Base-by-base conservation (phyloP, 2,329 filamentous ascomycete genomes). In the Dactylella cylindrospora region DNA sequence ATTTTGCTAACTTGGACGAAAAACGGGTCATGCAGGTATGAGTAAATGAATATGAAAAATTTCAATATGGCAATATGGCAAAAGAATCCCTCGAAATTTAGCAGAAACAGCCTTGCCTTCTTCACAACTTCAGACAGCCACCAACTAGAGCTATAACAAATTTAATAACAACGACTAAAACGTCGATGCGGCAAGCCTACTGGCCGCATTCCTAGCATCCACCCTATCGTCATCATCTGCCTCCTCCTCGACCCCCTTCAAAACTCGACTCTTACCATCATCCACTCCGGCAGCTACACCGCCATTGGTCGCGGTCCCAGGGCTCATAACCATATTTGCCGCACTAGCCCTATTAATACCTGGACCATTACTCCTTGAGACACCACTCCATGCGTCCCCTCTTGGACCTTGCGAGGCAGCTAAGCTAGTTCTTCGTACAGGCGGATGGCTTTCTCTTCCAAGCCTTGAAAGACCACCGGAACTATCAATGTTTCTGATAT, bases 381-480 rank as follows among this genome's bases (percentile, higher is more conserved):
- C 90, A 55, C 93, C 93, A 69, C 89, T 95, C 93, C 93, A 98
- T 12, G 93, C 86, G 73, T 98, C 93, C n/a, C 93, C 93, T 76
- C 95, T 95, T 43, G 93, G 91, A 0, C 93, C 93, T 74, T 98
- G 93, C 69, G 87, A 93, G 39, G 88, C 87, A 12, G 88, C 87
- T 67, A 96, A 75, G 73, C 83, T 91, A 20, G 84, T 75, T 64
- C 91, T 83, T 50, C 93, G 82, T 23, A 76, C 75, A 3, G 84
- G 76, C 2, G 93, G 91, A 72, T 95, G 89, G 12, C 86, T 78
- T 74, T 98, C 93, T 57, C 93, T 84, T 33, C 93, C 93, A 26
- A 98, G 79, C 33, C 93, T 83, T 70, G 86, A 93, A 38, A 98
- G 81, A 8, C 93, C 93, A 50, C 93, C 93, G 5, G 86, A 90